Base-by-base conservation (phyloP, 2,329 filamentous ascomycete species). In the Zopfia rhizophila region DNA sequence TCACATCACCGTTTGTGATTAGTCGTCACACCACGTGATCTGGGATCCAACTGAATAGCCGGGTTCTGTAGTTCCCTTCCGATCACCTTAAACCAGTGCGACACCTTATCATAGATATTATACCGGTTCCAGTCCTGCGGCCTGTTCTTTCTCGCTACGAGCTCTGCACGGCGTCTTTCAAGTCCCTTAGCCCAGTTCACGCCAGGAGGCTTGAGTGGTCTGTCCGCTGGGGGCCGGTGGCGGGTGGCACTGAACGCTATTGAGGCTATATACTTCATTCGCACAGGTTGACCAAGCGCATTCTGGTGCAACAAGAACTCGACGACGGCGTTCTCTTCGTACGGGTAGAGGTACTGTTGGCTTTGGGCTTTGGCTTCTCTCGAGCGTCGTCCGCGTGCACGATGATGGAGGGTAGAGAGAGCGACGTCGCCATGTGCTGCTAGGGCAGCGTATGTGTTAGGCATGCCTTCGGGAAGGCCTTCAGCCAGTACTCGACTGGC, bases 271-370 rank as follows among this genome's bases (percentile, higher is more conserved):
- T 55, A 51, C 35, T 61, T 59, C 5, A 61, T 48, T 44, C 24
- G 51, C 11, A 59, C 28, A 53, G 47, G 48, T 24, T 42, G 23
- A 38, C 58, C 46, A 27, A 54, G 35, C 31, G 37, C 22, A 46
- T 36, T 28, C 43, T 42, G 50, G 25, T 45, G 45, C 48, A 55
- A 23, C 22, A 61, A n/a, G 31, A 51, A 59, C 19, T 56, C 24
- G 17, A 48, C 39, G 41, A 66, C 36, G 27, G 60, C 62, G 43
- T 63, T 57, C 58, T 17, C 11, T 16, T 35, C 16, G 17, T 22
- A 7, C 13, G 41, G 56, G 40, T 43, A 52, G 11, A 65, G 61
- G 39, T 64, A 66, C 55, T 55, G 53, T 59, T 65, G 35, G 55
- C 45, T 29, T 51, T 60, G 7, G 43, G 55, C 63, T 51, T 63